A percentile compares a stretch with the other conserved stretches of the same genome.
phyloP scores from a whole-genome alignment of 2,329 filamentous ascomycete species.

The Hysterium pulicare region DNA sequence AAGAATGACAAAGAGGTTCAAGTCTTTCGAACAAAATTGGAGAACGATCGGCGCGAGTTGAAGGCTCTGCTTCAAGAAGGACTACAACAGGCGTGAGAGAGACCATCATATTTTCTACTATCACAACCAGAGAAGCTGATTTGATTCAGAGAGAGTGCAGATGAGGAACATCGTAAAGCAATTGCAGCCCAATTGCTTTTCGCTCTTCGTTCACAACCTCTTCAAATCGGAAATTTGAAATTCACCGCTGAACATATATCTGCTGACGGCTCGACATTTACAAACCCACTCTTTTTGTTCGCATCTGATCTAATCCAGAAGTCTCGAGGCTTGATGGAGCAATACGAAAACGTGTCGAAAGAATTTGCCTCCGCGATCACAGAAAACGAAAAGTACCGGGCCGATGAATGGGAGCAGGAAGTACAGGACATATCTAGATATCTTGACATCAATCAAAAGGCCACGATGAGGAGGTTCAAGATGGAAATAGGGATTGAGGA shows the following conservation, averaged over 20 bases:
- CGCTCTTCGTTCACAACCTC: not conserved
- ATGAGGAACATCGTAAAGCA: not conserved
- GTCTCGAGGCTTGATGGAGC: constrained; percentile 17
- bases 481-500: constrained; percentile 14
- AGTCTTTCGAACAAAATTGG: constrained; percentile 18
- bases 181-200: not conserved
- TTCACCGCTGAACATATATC: not conserved
- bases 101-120: not conserved
- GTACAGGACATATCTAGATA: constrained; percentile 18
- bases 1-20: constrained; percentile 19
- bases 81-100: constrained; percentile 19
- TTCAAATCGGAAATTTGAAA: not conserved
- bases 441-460: constrained; percentile 24
- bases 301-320: constrained; percentile 14
- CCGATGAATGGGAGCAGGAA: constrained; percentile 23
- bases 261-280: too few relatives aligned
- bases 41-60: constrained; percentile 14
- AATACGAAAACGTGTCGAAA: constrained; percentile 24
- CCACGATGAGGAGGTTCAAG: constrained; percentile 26
- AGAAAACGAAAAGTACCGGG: constrained; percentile 13
- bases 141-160: not conserved
- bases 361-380: constrained; percentile 14
- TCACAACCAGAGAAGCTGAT: not conserved
- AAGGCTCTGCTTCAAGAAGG: constrained; percentile 17
- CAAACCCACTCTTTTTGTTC: too few relatives aligned